phyloP scores from a whole-genome alignment of 805 yeast species.

The Ogataea nonfermentans region DNA sequence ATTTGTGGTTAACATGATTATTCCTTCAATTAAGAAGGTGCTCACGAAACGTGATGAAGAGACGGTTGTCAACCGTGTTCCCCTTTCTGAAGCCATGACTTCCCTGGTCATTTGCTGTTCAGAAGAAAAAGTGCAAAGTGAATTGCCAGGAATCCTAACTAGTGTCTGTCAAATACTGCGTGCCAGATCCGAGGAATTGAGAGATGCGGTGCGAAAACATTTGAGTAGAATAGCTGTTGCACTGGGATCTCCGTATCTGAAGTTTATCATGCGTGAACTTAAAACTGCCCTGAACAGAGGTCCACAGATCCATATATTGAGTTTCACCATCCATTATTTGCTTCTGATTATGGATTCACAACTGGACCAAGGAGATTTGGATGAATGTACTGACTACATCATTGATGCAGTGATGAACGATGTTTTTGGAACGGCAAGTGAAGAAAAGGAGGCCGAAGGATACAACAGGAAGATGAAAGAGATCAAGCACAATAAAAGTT shows the following conservation, averaged over 20 bases:
- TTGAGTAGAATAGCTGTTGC: slow-evolving; percentile 60
- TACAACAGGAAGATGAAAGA: slow-evolving; percentile 84
- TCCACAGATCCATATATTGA: slow-evolving; percentile 88
- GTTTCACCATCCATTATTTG: slow-evolving; percentile 79
- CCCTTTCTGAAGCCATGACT: slow-evolving; percentile 78
- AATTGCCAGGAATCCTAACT: slow-evolving; percentile 80
- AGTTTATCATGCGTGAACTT: slow-evolving; percentile 75
- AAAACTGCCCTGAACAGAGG: slow-evolving; percentile 80
- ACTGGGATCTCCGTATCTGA: slow-evolving; percentile 72
- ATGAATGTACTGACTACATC: slow-evolving; percentile 55
- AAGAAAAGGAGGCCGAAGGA: slow-evolving; percentile 93
- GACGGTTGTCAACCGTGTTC: slow-evolving; percentile 71
- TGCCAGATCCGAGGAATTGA: slow-evolving; percentile 78
- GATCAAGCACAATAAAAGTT: slow-evolving; percentile 85
- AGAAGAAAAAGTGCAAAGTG: slow-evolving; percentile 49
- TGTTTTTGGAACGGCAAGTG: slow-evolving; percentile 85
- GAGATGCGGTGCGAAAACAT: slow-evolving; percentile 81
- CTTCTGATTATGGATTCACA: slow-evolving; percentile 46
- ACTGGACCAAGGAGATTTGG: slow-evolving; percentile 69
- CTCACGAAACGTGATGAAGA: slow-evolving; percentile 70
- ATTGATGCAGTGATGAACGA: slow-evolving; percentile 86
- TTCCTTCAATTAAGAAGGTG: slow-evolving; percentile 59
- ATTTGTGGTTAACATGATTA: slow-evolving; percentile 54
- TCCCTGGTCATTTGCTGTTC: slow-evolving; percentile 63
- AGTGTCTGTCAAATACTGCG: slow-evolving; percentile 86